Evolutionary conservation across 2,329 filamentous ascomycete genomes (phyloP).

Genomic region (Aphanocladium album): DNA sequence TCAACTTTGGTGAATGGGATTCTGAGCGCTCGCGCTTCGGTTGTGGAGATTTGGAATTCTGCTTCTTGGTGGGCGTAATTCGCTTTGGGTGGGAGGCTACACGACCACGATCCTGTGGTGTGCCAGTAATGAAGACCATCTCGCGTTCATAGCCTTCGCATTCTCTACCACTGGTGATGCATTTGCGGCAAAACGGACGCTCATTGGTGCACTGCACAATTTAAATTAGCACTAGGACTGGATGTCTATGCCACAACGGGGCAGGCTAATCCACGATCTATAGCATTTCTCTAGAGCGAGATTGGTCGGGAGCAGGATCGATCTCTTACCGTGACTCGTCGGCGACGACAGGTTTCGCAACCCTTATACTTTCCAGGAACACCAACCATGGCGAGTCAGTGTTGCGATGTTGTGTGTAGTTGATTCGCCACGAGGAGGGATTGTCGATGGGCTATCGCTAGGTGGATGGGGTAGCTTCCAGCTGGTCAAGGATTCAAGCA

Average conservation of each 20-base stretch:
- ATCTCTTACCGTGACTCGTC: constrained; percentile 52
- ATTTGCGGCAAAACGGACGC: constrained; percentile 56
- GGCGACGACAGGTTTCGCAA: constrained; percentile 55
- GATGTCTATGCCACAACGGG: neutral
- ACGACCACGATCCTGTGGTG: constrained; percentile 47
- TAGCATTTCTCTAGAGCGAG: neutral
- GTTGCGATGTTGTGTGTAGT: constrained; percentile 5
- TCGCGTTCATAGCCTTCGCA: constrained; percentile 60
- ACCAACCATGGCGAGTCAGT: constrained; percentile 47
- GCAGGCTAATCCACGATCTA: neutral
- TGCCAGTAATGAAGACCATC: constrained; percentile 60
- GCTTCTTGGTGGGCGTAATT: constrained; percentile 28
- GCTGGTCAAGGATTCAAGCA: constrained; percentile 8
- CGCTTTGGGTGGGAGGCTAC: constrained; percentile 53
- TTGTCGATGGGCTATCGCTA: neutral
- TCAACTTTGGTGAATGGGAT: constrained; percentile 3
- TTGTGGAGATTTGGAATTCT: constrained; percentile 16
- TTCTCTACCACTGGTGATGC: constrained; percentile 48
- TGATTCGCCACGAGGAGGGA: constrained; percentile 15
- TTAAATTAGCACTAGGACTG: neutral
- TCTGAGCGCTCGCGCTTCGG: constrained; percentile 21
- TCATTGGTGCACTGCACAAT: constrained; percentile 54
- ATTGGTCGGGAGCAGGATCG: neutral
- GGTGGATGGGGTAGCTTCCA: constrained; percentile 13
- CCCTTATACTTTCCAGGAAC: constrained; percentile 61